These are phyloP conservation scores for Hirschioporus abietinus DNA, from an alignment of 768 basidiomycete species.

Conservation along the genomic window DNA sequence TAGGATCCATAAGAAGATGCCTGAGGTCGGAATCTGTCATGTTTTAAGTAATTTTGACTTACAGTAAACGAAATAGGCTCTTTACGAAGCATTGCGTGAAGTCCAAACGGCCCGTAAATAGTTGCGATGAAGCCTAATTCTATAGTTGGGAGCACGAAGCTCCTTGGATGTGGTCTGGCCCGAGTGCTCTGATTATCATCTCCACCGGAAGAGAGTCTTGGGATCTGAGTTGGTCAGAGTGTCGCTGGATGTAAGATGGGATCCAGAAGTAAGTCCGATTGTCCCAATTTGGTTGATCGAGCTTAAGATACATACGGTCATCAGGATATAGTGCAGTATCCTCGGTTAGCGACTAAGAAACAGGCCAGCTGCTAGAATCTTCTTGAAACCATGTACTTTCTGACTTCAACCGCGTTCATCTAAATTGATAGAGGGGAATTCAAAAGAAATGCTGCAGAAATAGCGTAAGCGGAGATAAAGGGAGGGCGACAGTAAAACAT, in stretches of 20 bases:
- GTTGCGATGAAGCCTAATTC: too few species aligned
- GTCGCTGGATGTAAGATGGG: not conserved
- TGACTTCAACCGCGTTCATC: not conserved
- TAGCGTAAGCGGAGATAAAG: not conserved
- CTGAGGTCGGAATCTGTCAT: too few species aligned
- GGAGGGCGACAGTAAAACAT: not conserved
- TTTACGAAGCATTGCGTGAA: too few species aligned
- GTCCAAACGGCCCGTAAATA: too few species aligned
- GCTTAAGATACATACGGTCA: not conserved
- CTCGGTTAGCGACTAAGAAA: not conserved
- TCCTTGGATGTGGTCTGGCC: too few species aligned
- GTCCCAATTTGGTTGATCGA: not conserved
- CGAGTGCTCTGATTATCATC: too few species aligned
- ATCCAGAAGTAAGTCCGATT: not conserved
- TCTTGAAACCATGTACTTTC: not conserved
- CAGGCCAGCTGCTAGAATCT: not conserved
- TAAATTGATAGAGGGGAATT: not conserved
- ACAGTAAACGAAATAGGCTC: too few species aligned
- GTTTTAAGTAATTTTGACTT: too few species aligned
- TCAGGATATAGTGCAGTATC: not conserved
- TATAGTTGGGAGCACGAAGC: too few species aligned
- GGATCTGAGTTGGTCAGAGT: not conserved
- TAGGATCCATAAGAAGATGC: too few species aligned
- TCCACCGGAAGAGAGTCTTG: not conserved
- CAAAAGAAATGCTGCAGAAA: not conserved